Percentiles rank a stretch among this genome's conserved stretches.
phyloP scores from a whole-genome alignment of 2,329 filamentous ascomycete species.

The Cladorrhinum sp. region DNA sequence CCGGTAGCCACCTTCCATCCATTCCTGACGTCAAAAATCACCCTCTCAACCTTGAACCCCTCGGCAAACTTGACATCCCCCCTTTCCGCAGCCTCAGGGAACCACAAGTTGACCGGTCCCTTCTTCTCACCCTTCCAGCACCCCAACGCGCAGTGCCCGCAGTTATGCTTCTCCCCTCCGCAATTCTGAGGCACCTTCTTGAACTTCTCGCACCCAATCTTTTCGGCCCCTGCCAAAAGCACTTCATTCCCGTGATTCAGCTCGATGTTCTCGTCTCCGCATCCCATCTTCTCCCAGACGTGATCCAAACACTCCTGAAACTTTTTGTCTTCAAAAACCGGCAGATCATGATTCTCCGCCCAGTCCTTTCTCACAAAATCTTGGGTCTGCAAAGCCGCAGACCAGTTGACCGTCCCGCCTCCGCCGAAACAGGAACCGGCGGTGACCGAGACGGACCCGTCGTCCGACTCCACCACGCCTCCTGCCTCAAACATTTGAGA shows the following conservation, averaged over 20 bases:
- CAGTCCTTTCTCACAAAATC: slow-evolving; percentile 77
- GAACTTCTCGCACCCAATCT: slow-evolving; percentile 65
- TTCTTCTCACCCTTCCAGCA: slow-evolving; percentile 70
- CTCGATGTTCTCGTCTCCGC: slow-evolving; percentile 59
- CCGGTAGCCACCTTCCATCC: slow-evolving; percentile 60
- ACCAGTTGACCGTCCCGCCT: slow-evolving; percentile 88
- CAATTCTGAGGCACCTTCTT: slow-evolving; percentile 76
- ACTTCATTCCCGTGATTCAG: slow-evolving; percentile 71
- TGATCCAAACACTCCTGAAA: slow-evolving; percentile 79
- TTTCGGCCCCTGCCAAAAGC: slow-evolving; percentile 71
- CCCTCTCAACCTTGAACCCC: slow-evolving; percentile 68
- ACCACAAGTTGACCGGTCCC: slow-evolving; percentile 71
- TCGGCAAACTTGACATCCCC: slow-evolving; percentile 76
- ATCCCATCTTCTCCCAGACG: slow-evolving; percentile 77
- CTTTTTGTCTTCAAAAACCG: slow-evolving; percentile 68
- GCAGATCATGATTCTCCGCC: slow-evolving; percentile 62
- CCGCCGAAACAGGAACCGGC: slow-evolving; percentile 78
- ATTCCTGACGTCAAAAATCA: slow-evolving; percentile 62
- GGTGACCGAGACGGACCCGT: slow-evolving; percentile 57
- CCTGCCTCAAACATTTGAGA: slow-evolving; percentile 68
- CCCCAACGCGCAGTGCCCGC: slow-evolving; percentile 61
- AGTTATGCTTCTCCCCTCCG: slow-evolving; percentile 69
- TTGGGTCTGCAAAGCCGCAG: slow-evolving; percentile 62
- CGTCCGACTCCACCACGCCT: slow-evolving; percentile 54
- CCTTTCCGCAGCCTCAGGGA: slow-evolving; percentile 73